Evolutionary conservation across 1,284 basidiomycete genomes (phyloP), one percentile per base, ranked within the genome.

Genomic region (Sanghuangporus weigelae): DNA sequence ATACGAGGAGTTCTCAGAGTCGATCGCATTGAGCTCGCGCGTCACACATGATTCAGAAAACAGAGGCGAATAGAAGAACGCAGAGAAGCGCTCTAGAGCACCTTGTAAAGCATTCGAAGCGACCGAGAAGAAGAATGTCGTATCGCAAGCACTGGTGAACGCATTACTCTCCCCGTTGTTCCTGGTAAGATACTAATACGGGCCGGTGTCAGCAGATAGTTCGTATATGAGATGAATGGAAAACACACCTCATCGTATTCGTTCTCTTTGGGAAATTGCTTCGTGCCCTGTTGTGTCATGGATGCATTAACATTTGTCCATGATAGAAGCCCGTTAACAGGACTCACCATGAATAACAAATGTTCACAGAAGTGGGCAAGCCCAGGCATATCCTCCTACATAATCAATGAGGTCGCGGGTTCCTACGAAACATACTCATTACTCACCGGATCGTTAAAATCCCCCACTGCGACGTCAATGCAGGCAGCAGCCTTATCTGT

Each of bases 1-100:
- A 73, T 99, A 99, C 81, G 98, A 98, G 80, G 95, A 95, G 82
- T 98, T 92, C 74, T 99, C 97, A 1, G 95, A 98, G 73, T 99
- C 92, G 42, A 99, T 96, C 1, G 97, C 97, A 69, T 95, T 95
- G 68, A 98, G 85, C 77, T 99, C 97, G 54, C 97, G 86, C 60
- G 91, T 86, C 0, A 96, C 96, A 73, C 96, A 96, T 16, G 92
- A 93, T 0, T 91, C 85, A 11, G 92, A 79, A 72, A 99, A 99
- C 59, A 97, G 83, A 0, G 97, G 97, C 44, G 88, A 90, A 69
- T 93, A 90, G 78, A 99, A 99, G 81, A 99, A 99, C 1, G 88
- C 90, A 0, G 96, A 84, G 75, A 99, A 99, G 40, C 96, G 89
- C 69, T 93, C 85, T 8, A 99, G 82, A 1, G 96, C 95, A 51